Conservation (phyloP, 2,329 filamentous ascomycete species). For the Cladorrhinum sp. region DNA sequence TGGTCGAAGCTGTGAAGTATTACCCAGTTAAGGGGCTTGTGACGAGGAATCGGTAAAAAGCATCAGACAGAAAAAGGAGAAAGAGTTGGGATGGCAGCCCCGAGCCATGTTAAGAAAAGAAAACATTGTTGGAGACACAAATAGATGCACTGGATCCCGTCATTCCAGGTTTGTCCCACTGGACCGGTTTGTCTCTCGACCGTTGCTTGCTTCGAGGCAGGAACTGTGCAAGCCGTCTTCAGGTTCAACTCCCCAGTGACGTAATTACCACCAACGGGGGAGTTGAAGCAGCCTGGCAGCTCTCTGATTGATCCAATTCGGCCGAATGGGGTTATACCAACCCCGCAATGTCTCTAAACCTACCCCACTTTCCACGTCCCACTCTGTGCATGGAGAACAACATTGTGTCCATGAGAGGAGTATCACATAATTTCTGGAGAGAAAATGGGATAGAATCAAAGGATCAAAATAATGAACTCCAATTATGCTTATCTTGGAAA, state of each 20-base stretch:
- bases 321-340: background rate
- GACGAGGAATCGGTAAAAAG: background rate
- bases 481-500: no score
- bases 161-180: slow-evolving; percentile 3
- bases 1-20: background rate
- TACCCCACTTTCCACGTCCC: background rate
- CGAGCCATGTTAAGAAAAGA: background rate
- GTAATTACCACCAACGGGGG: background rate
- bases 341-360: background rate
- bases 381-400: background rate
- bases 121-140: background rate
- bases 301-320: background rate
- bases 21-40: background rate
- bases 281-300: no score
- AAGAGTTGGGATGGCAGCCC: background rate
- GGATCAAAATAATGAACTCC: no score
- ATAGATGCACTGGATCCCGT: no score
- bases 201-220: background rate
- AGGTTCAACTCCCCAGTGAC: background rate
- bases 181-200: background rate
- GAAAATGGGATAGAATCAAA: no score
- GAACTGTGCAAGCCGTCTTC: background rate
- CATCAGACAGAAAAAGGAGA: background rate
- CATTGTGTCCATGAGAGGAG: background rate
- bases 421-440: background rate